These are phyloP conservation scores for Xylaria sp. DNA, from an alignment of 2,329 filamentous ascomycete species.

Conservation along the genomic window DNA sequence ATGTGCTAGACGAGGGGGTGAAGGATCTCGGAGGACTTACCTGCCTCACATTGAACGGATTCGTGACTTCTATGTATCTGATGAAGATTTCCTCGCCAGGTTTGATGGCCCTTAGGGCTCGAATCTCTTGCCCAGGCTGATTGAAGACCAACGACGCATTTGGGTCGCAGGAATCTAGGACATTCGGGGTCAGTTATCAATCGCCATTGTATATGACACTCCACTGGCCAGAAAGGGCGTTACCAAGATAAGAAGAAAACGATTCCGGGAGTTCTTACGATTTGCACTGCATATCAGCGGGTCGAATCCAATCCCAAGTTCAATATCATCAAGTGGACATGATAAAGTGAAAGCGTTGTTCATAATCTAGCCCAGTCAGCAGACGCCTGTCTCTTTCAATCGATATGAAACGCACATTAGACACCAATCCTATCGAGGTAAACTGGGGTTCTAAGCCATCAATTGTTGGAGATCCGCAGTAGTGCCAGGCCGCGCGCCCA, in stretches of 20 bases:
- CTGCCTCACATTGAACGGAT: conserved; percentile 57
- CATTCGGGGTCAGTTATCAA: background rate
- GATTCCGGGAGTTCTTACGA: conserved; percentile 38
- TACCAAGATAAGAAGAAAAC: background rate
- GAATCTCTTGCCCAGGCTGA: conserved; percentile 54
- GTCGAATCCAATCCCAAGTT: conserved; percentile 44
- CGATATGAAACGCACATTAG: conserved; percentile 39
- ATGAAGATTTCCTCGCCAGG: conserved; percentile 61
- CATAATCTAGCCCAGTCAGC: conserved; percentile 39
- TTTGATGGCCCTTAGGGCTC: conserved; percentile 57
- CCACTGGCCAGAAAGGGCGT: background rate
- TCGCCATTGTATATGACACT: background rate
- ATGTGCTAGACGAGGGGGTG: no score
- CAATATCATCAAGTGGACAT: conserved; percentile 40
- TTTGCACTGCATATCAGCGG: conserved; percentile 51
- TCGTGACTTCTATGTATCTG: conserved; percentile 59
- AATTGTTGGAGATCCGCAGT: conserved; percentile 38
- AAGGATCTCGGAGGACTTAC: no score
- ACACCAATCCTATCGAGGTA: conserved; percentile 37
- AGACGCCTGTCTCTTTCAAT: background rate
- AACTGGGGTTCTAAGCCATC: conserved; percentile 32
- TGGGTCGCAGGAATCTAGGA: conserved; percentile 59
- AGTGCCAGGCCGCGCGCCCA: conserved; percentile 41
- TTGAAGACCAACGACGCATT: conserved; percentile 61
- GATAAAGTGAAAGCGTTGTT: conserved; percentile 37